These are phyloP conservation scores for Porcisia deanei DNA, from an alignment of 208 protist genomes.

Conservation along the genomic window DNA sequence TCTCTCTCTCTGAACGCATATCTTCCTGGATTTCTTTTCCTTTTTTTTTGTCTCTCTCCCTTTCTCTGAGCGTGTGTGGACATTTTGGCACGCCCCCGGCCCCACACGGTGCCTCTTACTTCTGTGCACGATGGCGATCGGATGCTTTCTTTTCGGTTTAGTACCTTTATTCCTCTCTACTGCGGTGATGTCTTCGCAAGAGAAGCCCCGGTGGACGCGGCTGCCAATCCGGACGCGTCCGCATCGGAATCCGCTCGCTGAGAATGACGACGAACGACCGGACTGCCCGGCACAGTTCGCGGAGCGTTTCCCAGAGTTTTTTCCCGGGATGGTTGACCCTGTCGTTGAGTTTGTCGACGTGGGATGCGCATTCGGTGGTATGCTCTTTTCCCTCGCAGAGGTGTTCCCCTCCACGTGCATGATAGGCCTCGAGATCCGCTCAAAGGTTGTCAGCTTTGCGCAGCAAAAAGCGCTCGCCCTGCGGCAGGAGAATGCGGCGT, in stretches of 20 bases:
- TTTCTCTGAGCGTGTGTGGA: too few relatives aligned
- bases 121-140: not conserved
- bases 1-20: too few relatives aligned
- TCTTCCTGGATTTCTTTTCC: too few relatives aligned
- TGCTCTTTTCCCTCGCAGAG: constrained; percentile 89
- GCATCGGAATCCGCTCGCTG: constrained; percentile 93
- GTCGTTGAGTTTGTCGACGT: constrained; percentile 93
- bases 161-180: not conserved
- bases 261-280: constrained; percentile 89
- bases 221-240: constrained; percentile 90
- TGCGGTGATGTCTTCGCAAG: constrained; percentile 10
- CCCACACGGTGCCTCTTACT: too few relatives aligned
- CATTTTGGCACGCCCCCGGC: too few relatives aligned
- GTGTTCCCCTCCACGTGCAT: constrained; percentile 93
- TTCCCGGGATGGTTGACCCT: constrained; percentile 40
- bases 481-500: constrained; percentile 52
- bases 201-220: constrained; percentile 77
- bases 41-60: too few relatives aligned
- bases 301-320: constrained; percentile 42
- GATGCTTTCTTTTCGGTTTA: not conserved
- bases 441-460: constrained; percentile 94
- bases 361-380: constrained; percentile 98
- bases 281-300: constrained; percentile 67
- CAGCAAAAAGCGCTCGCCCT: constrained; percentile 74
- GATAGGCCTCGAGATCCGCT: constrained; percentile 97